Evolutionary conservation across 2,329 filamentous ascomycete genomes (phyloP), one percentile per base, ranked within the genome.

Genomic region (Pseudocercospora ulei): DNA sequence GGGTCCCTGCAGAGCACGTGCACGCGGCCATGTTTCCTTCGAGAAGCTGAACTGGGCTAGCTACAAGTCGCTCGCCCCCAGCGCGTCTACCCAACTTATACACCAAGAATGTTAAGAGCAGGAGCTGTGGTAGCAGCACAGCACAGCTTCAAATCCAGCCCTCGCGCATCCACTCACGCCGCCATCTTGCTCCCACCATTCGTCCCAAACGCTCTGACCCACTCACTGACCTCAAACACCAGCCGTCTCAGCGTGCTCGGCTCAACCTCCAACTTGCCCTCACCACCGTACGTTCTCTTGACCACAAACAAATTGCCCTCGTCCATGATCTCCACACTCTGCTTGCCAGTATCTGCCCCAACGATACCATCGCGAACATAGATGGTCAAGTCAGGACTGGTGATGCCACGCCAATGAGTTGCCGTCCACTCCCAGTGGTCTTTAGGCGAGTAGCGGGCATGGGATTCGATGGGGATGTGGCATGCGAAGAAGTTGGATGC

Each of bases 341-440:
- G 29, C 49, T 57, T 49, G 25, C 51, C 52, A 18, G 37, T 45
- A 9, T 45, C 45, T 8, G 39, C 44, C 1, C 29, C 41, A 11
- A 37, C 51, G n/a, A n/a, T 5, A 13, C 54, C 57, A 30, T 64
- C 59, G 26, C 67, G 70, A 11, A 82, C 71, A 54, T 81, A 84
- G 17, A 90, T 68, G 1, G 81, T 81, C 29, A 88, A 65, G 60
- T 96, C 88, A 0, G 88, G 77, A 0, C 82, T 84, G 1, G 87
- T 71, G 38, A 83, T 81, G 6, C 85, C 84, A 6, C 87, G 78
- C 88, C 88, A 96, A 13, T 95, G 72, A 27, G 82, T 88, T 22
- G 88, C 88, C 69, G 90, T 85, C 88, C 88, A 96, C 61, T 92
- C 82, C 86, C 88, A 96, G 64, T 96, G 88, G 54, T 93, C 86